phyloP scores from a whole-genome alignment of 805 yeast genomes.

The Sugiyamaella valdiviana region DNA sequence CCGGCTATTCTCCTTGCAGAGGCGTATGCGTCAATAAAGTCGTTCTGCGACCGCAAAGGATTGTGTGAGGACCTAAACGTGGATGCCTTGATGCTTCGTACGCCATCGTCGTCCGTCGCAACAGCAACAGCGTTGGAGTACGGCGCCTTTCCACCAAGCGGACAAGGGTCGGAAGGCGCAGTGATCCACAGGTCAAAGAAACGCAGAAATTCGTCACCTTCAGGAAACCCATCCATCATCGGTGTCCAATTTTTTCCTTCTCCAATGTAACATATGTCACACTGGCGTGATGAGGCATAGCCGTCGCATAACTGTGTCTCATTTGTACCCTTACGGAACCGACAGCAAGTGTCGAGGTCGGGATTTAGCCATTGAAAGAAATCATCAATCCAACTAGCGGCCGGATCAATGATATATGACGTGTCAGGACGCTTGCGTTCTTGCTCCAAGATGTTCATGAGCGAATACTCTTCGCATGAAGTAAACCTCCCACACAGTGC shows the following conservation, averaged over 20 bases:
- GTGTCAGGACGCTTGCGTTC: constrained; percentile 62
- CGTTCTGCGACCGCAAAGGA: constrained; percentile 75
- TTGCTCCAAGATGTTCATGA: constrained; percentile 76
- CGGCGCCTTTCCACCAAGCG: constrained; percentile 93
- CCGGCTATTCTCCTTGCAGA: constrained; percentile 62
- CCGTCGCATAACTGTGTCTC: constrained; percentile 59
- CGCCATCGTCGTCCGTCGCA: constrained; percentile 29
- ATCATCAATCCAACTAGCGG: constrained; percentile 92
- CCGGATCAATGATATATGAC: constrained; percentile 72
- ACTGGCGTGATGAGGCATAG: constrained; percentile 58
- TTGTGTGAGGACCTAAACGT: constrained; percentile 74
- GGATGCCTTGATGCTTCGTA: constrained; percentile 44
- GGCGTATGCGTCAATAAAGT: constrained; percentile 73
- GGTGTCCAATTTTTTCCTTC: constrained; percentile 59
- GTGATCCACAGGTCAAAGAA: constrained; percentile 78
- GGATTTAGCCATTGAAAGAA: constrained; percentile 85
- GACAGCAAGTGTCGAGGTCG: constrained; percentile 76
- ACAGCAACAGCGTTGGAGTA: constrained; percentile 56
- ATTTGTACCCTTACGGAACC: constrained; percentile 48
- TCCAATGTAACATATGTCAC: constrained; percentile 64
- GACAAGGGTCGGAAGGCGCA: constrained; percentile 83
- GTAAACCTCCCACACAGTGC: constrained; percentile 82
- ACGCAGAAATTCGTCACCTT: constrained; percentile 60
- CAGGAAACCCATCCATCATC: constrained; percentile 79
- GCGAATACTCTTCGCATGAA: constrained; percentile 70